These are phyloP conservation scores for Trichoderma harzianum DNA, from an alignment of 2,329 filamentous ascomycete genomes.

Conservation along the genomic window DNA sequence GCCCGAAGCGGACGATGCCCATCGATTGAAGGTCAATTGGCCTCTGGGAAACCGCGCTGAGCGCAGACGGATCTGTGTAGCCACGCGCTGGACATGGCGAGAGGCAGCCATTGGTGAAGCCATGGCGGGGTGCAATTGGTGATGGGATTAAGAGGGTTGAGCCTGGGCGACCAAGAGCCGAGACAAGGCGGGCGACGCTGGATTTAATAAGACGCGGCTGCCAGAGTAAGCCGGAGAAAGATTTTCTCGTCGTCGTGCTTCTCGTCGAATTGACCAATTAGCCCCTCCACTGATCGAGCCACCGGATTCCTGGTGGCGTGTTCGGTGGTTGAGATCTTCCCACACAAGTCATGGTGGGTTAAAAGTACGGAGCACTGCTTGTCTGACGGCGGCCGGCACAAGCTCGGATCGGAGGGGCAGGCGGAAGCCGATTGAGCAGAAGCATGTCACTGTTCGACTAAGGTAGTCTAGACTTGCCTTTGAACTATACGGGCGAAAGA, in stretches of 20 bases:
- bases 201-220: neutral
- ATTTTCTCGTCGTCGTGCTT: neutral
- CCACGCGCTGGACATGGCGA: slow-evolving; percentile 31
- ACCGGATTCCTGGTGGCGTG: slow-evolving; percentile 13
- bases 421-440: neutral
- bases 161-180: neutral
- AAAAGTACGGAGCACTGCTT: neutral
- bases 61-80: slow-evolving; percentile 29
- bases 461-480: neutral
- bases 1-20: slow-evolving; percentile 28
- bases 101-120: slow-evolving; percentile 30
- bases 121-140: neutral
- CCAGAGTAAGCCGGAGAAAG: neutral
- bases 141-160: neutral
- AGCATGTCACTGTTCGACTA: neutral
- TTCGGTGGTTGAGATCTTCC: slow-evolving; percentile 11
- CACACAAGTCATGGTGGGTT: neutral
- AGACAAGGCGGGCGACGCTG: neutral
- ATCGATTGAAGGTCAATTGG: slow-evolving; percentile 29
- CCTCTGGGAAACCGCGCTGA: slow-evolving; percentile 23
- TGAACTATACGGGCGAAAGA: neutral
- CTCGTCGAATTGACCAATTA: slow-evolving; percentile 2
- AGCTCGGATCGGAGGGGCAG: slow-evolving; percentile 1
- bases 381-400: slow-evolving; percentile 5
- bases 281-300: slow-evolving; percentile 13